These are phyloP conservation scores for Rhododendron molle DNA, from an alignment of 148 eudicot species.

Conservation along the genomic window DNA sequence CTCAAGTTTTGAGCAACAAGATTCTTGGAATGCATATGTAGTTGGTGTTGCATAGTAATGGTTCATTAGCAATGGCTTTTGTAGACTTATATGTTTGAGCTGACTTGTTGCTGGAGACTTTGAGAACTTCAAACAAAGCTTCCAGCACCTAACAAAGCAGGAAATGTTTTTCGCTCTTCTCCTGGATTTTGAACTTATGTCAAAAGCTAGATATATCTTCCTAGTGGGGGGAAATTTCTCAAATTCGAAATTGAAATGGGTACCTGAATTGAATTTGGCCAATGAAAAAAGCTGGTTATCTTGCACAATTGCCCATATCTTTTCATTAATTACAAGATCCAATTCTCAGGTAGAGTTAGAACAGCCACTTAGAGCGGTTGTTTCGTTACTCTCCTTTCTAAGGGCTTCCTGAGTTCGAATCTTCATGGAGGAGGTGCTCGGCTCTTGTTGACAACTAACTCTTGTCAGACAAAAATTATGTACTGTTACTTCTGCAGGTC, in stretches of 20 bases:
- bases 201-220: not conserved
- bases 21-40: slow-evolving; percentile 95
- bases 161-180: not conserved
- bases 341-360: not conserved
- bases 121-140: not conserved
- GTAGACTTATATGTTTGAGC: not conserved
- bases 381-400: no score
- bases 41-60: slow-evolving; percentile 65
- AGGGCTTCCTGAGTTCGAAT: no score
- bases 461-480: no score
- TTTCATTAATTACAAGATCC: not conserved
- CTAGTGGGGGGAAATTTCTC: not conserved
- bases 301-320: not conserved
- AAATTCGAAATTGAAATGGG: not conserved
- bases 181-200: not conserved
- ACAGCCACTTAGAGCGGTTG: no score
- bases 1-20: slow-evolving; percentile 78
- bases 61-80: not conserved
- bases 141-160: not conserved
- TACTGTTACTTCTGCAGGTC: not conserved
- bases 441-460: no score
- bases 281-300: not conserved
- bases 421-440: no score
- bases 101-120: not conserved
- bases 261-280: not conserved